Evolutionary conservation across 148 eudicot species (phyloP).

Genomic region (Oxyria digyna): DNA sequence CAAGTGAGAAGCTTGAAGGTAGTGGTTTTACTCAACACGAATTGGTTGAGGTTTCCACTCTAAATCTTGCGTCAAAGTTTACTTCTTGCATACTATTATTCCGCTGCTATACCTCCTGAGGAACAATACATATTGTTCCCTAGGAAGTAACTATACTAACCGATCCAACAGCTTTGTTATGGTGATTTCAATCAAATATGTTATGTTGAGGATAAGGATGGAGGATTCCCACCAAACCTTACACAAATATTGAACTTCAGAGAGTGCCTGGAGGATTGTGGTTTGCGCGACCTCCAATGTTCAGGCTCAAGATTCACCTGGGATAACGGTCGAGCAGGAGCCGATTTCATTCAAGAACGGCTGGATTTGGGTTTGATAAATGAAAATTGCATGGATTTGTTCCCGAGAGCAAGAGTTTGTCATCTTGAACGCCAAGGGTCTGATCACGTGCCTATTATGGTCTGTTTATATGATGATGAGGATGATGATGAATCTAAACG

Average conservation of each 20-base stretch:
- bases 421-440: background rate
- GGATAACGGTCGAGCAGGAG: too few relatives aligned
- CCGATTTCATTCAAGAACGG: background rate
- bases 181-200: background rate
- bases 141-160: too few relatives aligned
- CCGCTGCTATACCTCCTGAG: too few relatives aligned
- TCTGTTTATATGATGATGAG: background rate
- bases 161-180: too few relatives aligned
- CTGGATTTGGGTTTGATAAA: background rate
- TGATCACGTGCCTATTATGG: background rate
- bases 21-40: too few relatives aligned
- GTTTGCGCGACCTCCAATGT: background rate
- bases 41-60: too few relatives aligned
- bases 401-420: too few relatives aligned
- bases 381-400: background rate
- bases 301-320: background rate
- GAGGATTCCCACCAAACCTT: background rate
- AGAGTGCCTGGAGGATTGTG: background rate
- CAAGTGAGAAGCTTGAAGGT: too few relatives aligned
- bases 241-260: background rate
- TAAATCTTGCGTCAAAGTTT: too few relatives aligned
- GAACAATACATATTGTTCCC: too few relatives aligned
- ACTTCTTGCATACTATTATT: too few relatives aligned
- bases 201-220: background rate
- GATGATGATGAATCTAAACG: background rate